phyloP scores from a whole-genome alignment of 2,329 filamentous ascomycete species.

The Cladosporium sp. region DNA sequence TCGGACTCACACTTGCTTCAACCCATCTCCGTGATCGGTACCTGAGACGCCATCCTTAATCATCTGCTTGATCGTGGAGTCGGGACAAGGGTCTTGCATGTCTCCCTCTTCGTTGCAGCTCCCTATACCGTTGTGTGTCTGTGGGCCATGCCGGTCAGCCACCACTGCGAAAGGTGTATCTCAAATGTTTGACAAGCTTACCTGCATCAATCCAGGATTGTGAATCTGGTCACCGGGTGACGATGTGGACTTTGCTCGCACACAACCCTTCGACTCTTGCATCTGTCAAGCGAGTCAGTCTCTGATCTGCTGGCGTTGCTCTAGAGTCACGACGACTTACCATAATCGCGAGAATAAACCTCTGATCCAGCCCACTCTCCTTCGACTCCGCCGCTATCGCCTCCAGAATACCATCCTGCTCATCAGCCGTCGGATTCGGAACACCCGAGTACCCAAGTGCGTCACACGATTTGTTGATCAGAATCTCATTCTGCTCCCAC shows the following conservation, averaged over 20 bases:
- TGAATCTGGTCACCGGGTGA: conserved; percentile 5
- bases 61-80: conserved; percentile 34
- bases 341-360: conserved; percentile 4
- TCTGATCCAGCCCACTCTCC: conserved; percentile 1
- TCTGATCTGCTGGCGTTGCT: background rate
- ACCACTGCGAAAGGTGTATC: no score
- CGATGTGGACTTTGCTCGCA: conserved; percentile 9
- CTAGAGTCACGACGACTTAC: background rate
- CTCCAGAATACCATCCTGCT: conserved; percentile 6
- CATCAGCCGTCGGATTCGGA: conserved; percentile 5
- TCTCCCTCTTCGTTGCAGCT: conserved; percentile 15
- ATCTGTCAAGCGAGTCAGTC: background rate
- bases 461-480: conserved; percentile 7
- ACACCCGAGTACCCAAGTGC: conserved; percentile 9
- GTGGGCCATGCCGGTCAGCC: background rate
- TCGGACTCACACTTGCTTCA: conserved; percentile 31
- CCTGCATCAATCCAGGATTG: conserved; percentile 9
- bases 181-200: background rate
- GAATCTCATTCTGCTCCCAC: conserved; percentile 4
- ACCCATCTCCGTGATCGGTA: conserved; percentile 37
- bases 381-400: conserved; percentile 7
- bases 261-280: conserved; percentile 9
- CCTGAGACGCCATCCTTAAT: conserved; percentile 40
- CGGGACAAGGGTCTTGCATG: conserved; percentile 35
- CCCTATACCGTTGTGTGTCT: conserved; percentile 10